These are phyloP conservation scores for Brasenia schreberi DNA, from an alignment of 164 flowering plant genomes.

Conservation along the genomic window DNA sequence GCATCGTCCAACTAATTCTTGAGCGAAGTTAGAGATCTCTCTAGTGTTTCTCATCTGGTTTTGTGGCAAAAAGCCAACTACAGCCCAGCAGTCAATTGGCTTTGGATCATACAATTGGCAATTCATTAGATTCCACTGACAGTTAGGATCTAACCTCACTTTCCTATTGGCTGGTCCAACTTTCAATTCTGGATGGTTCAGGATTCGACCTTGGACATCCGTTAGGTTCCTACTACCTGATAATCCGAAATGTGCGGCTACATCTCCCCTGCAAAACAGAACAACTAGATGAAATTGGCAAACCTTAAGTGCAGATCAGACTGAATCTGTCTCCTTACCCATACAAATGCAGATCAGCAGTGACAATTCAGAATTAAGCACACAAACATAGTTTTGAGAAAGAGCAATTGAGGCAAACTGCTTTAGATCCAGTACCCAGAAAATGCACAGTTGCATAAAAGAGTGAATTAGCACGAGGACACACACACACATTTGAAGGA, in stretches of 20 bases:
- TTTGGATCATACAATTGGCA: slow-evolving; percentile 37
- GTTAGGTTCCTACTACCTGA: slow-evolving; percentile 37
- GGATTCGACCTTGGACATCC: slow-evolving; percentile 37
- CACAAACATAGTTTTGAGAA: not conserved
- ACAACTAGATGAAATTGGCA: not conserved
- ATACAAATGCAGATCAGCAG: too few species aligned
- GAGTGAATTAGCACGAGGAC: not conserved
- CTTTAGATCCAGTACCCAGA: not conserved
- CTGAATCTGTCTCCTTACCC: too few species aligned
- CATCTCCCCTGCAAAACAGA: slow-evolving; percentile 17
- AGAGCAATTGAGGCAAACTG: not conserved
- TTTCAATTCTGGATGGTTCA: slow-evolving; percentile 45
- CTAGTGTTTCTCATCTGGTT: not conserved
- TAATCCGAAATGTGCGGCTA: slow-evolving; percentile 31
- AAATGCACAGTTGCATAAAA: not conserved
- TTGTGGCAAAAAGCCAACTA: slow-evolving; percentile 29
- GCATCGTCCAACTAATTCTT: not conserved
- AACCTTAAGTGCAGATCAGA: too few species aligned
- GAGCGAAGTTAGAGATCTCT: not conserved
- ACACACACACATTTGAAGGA: not conserved
- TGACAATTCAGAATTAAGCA: not conserved
- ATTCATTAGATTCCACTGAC: slow-evolving; percentile 56
- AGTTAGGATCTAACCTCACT: slow-evolving; percentile 15
- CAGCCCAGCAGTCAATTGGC: slow-evolving; percentile 40
- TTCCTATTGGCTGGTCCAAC: slow-evolving; percentile 16